A percentile compares a stretch with the other conserved stretches of the same genome.
Evolutionary conservation across 192 early-diverging fungal species (phyloP).

Genomic region (Coemansia sp.): DNA sequence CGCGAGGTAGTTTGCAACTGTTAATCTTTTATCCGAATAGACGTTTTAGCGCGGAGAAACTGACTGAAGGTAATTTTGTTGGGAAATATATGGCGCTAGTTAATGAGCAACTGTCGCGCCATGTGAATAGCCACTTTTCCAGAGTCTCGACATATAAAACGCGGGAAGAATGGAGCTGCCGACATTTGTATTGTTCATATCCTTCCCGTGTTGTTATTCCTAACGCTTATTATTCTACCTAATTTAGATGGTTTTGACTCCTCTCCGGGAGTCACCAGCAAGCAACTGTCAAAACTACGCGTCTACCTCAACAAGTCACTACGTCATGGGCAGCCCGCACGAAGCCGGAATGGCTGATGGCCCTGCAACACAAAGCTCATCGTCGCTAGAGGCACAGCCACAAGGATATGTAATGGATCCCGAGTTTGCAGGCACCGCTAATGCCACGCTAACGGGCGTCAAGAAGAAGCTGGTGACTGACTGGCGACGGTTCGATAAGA

Average conservation of each 20-base stretch:
- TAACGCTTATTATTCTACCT: neutral
- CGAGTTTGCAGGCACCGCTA: constrained; percentile 8
- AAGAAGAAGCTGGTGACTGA: constrained; percentile 50
- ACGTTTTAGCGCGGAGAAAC: neutral
- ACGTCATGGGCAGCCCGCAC: neutral
- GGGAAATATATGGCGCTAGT: neutral
- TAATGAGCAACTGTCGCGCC: neutral
- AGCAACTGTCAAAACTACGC: neutral
- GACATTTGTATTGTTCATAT: neutral
- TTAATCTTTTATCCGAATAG: neutral
- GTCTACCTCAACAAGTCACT: neutral
- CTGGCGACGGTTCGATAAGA: constrained; percentile 33
- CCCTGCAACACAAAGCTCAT: neutral
- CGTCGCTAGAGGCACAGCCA: neutral
- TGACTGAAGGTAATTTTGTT: neutral
- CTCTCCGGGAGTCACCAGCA: neutral
- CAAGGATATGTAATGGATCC: neutral
- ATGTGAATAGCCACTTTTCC: neutral
- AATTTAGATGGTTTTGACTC: neutral
- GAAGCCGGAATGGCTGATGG: neutral
- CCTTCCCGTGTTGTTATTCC: neutral
- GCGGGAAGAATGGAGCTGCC: too few species aligned
- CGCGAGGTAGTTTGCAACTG: neutral
- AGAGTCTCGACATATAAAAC: neutral
- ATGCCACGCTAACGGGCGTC: constrained; percentile 43